phyloP scores from a whole-genome alignment of 1,139 yeast genomes.

The Casaregolazyma lundiana region DNA sequence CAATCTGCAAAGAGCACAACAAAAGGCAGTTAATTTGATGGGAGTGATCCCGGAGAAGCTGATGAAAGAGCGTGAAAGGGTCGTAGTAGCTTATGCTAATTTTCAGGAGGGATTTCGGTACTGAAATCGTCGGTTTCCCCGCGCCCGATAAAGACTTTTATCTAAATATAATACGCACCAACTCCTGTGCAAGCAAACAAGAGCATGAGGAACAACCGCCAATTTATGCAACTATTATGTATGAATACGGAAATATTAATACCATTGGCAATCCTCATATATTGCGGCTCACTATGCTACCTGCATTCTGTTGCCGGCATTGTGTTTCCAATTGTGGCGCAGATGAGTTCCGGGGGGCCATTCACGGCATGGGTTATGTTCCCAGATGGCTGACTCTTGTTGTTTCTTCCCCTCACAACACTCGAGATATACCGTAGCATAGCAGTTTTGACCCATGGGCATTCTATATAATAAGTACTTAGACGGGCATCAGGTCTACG shows the following conservation, averaged over 20 bases:
- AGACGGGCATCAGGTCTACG: conserved; percentile 31
- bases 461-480: conserved; percentile 33
- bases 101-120: too few relatives aligned
- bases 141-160: too few relatives aligned
- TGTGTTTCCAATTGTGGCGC: background rate
- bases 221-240: background rate
- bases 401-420: conserved; percentile 2
- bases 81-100: too few relatives aligned
- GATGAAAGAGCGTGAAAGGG: too few relatives aligned
- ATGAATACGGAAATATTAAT: background rate
- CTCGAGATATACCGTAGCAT: background rate
- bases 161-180: background rate
- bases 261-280: too few relatives aligned
- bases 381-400: conserved; percentile 4
- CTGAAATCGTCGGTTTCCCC: too few relatives aligned
- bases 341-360: background rate
- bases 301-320: too few relatives aligned
- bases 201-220: background rate
- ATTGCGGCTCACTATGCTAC: too few relatives aligned
- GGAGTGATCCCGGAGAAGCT: background rate
- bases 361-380: background rate
- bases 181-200: background rate
- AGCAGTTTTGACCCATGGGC: conserved; percentile 28
- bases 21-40: background rate
- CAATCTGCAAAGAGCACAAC: background rate